Base-by-base conservation (phyloP, 2,329 filamentous ascomycete species). In the Cryphonectria japonica region DNA sequence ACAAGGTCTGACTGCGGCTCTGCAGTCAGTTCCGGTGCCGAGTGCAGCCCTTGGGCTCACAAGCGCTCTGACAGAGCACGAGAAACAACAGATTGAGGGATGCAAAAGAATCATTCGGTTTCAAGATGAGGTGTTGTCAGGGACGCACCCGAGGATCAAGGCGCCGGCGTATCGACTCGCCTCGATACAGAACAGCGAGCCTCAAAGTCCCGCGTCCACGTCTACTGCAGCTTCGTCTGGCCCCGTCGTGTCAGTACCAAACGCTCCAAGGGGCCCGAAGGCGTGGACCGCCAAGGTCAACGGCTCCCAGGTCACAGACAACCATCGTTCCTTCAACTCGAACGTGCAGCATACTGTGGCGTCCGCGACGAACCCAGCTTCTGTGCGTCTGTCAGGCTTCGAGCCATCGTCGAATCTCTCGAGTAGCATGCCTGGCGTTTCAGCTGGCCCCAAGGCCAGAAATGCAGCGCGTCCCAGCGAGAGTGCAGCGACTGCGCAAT, bases 21-120 rank as follows among this genome's bases (percentile, higher is more conserved):
- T 73, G 71, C 71, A 59, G 29, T 63, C 69, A 61, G 46, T 46
- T 2, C 50, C 62, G 19, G 57, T 67, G 63, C 70, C 65, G 54
- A 19, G 39, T 14, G 64, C 70, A 68, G 72, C 72, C 32, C 39
- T 62, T 29, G 66, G 43, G 29, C 3, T 34, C 13, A 13, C 62
- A 29, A 65, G 82, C 76, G 71, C 76, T 62, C 73, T 79, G 50
- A 79, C 83, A 69, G 79, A 85, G 73, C 84, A 85, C 72, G 85
- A 88, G 75, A 79, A 85, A 71, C 83, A 86, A 77, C 88, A 91
- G 78, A 82, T 91, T 66, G 81, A 85, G 76, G 89, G 95, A 81
- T 96, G 94, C 84, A 88, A 92, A 78, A 93, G 91, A 82, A 92
- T 98, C 77, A 80, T 97, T 78, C 88, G 86, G 76, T 90, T 98